Percentiles rank a stretch among this genome's conserved stretches.
Evolutionary conservation across 2,329 filamentous ascomycete genomes (phyloP).

Genomic region (Penicillium sp.): DNA sequence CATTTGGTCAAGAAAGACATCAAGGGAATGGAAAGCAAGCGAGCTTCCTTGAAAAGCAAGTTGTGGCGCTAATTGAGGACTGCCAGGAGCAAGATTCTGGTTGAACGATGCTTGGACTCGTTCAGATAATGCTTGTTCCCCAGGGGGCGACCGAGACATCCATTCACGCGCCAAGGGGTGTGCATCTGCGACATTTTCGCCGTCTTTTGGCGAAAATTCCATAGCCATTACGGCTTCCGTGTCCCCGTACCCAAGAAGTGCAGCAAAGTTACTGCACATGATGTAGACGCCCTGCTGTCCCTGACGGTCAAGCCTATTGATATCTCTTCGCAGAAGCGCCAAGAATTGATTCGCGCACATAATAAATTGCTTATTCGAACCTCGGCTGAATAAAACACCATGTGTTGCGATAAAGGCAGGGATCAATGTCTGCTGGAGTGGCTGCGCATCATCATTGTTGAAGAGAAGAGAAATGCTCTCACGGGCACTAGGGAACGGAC

Average conservation of each 20-base stretch:
- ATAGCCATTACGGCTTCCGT: conserved; percentile 28
- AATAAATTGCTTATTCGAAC: conserved; percentile 36
- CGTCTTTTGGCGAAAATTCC: conserved; percentile 1
- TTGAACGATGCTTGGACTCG: not conserved
- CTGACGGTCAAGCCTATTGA: conserved; percentile 48
- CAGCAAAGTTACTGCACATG: conserved; percentile 50
- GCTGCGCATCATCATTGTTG: conserved; percentile 43
- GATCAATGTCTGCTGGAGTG: conserved; percentile 37
- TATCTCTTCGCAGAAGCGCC: conserved; percentile 43
- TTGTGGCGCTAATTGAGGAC: conserved; percentile 17
- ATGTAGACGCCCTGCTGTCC: conserved; percentile 50
- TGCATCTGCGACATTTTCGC: conserved; percentile 15
- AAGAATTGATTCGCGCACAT: conserved; percentile 39
- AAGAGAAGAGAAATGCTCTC: conserved; percentile 54
- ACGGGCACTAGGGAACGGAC: conserved; percentile 51
- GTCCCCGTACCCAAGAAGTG: conserved; percentile 51
- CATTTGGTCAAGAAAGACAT: conserved; percentile 43
- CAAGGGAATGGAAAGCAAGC: conserved; percentile 42
- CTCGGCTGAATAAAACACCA: conserved; percentile 44
- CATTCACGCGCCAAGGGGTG: conserved; percentile 19
- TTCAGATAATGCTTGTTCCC: not conserved
- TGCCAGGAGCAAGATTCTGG: not conserved
- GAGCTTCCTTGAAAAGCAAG: conserved; percentile 36
- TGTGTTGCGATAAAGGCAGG: conserved; percentile 51
- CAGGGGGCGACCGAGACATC: conserved; percentile 4